Percentiles rank a stretch among this genome's conserved stretches.
These are phyloP conservation scores for Rhazya stricta DNA, from an alignment of 257 asterid species.

Conservation along the genomic window DNA sequence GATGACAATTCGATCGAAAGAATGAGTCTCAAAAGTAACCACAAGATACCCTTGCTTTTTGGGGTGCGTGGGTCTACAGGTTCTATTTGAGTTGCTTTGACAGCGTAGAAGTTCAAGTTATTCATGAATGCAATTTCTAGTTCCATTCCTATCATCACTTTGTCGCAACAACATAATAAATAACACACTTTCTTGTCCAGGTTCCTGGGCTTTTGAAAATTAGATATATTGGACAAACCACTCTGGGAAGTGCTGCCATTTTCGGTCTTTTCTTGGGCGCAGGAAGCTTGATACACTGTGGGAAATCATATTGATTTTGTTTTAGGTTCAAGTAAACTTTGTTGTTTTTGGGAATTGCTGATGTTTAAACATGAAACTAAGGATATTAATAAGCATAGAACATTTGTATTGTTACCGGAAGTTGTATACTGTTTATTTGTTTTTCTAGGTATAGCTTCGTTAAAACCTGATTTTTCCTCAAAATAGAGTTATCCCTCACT, in stretches of 20 bases:
- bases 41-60: background rate
- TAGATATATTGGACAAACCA: conserved; percentile 74
- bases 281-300: conserved; percentile 88
- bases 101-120: background rate
- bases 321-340: background rate
- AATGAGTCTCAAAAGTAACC: background rate
- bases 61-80: background rate
- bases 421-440: background rate
- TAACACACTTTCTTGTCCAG: conserved; percentile 30
- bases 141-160: background rate
- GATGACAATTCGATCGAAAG: background rate
- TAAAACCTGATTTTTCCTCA: background rate
- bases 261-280: conserved; percentile 91
- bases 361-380: background rate
- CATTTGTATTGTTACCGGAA: background rate
- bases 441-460: background rate
- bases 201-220: conserved; percentile 78
- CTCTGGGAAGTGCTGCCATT: conserved; percentile 78
- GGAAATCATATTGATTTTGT: conserved; percentile 48
- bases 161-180: background rate
- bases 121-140: background rate
- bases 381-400: background rate
- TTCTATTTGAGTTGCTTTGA: background rate
- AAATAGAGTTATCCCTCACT: background rate
- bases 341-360: background rate